These are phyloP conservation scores for Clavispora fructus DNA, from an alignment of 805 yeast species.

Conservation along the genomic window DNA sequence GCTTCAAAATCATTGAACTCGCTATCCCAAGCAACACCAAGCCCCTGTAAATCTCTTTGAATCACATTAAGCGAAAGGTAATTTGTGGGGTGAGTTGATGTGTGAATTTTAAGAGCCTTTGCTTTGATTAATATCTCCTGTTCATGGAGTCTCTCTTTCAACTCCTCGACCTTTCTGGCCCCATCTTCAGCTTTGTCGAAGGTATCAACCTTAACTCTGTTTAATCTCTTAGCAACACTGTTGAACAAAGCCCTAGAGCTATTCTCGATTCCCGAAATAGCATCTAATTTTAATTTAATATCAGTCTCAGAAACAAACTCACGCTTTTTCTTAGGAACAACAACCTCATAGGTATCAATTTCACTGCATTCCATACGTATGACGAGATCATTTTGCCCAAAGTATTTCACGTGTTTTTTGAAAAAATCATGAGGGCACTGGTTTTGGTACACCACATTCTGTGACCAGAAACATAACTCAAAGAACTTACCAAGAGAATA, in stretches of 20 bases:
- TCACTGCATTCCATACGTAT: conserved; percentile 73
- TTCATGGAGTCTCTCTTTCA: conserved; percentile 46
- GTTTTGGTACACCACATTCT: conserved; percentile 33
- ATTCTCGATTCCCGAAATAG: conserved; percentile 47
- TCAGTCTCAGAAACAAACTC: conserved; percentile 70
- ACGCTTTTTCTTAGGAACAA: conserved; percentile 68
- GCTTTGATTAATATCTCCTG: conserved; percentile 46
- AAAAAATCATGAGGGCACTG: conserved; percentile 75
- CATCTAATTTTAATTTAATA: conserved; percentile 61
- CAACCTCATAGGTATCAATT: conserved; percentile 73
- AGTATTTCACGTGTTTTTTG: conserved; percentile 76
- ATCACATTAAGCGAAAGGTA: conserved; percentile 68
- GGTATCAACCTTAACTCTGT: conserved; percentile 71
- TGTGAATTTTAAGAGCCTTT: conserved; percentile 49
- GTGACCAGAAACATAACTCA: conserved; percentile 75
- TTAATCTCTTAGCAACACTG: conserved; percentile 64
- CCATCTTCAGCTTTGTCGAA: conserved; percentile 72
- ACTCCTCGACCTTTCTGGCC: conserved; percentile 46
- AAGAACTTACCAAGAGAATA: conserved; percentile 90
- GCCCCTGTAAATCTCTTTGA: conserved; percentile 67
- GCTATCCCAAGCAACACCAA: conserved; percentile 81
- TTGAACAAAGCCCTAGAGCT: conserved; percentile 61
- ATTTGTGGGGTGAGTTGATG: conserved; percentile 53
- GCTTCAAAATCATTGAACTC: conserved; percentile 79
- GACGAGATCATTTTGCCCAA: conserved; percentile 73